Evolutionary conservation across 1,139 yeast species (phyloP).

Genomic region (Zygosaccharomyces sapae): DNA sequence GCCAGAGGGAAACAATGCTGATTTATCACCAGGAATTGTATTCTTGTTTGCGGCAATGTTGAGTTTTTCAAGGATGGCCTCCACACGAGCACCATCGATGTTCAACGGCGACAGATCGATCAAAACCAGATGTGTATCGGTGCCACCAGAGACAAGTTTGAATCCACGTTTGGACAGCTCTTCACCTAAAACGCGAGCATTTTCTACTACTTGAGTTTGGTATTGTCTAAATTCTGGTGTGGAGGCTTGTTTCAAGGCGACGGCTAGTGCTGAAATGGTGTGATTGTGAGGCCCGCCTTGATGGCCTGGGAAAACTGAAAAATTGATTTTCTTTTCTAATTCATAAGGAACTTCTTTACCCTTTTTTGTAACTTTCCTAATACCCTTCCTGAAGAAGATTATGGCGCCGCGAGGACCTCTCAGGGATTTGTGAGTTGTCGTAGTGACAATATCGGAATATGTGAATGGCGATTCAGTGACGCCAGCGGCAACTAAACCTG

Average conservation of each 20-base stretch:
- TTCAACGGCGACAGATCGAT: conserved; percentile 78
- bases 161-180: conserved; percentile 67
- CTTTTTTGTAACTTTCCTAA: conserved; percentile 73
- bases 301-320: conserved; percentile 97
- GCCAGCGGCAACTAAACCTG: conserved; percentile 90
- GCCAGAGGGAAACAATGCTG: conserved; percentile 94
- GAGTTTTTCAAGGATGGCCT: conserved; percentile 80
- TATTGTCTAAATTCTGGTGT: conserved; percentile 82
- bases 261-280: conserved; percentile 92
- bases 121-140: conserved; percentile 90
- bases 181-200: conserved; percentile 72
- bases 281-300: conserved; percentile 99
- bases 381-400: conserved; percentile 94
- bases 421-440: conserved; percentile 94
- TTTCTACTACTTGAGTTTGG: conserved; percentile 75
- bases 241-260: conserved; percentile 85
- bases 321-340: conserved; percentile 84
- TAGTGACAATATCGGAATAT: conserved; percentile 91
- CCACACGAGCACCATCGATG: conserved; percentile 94
- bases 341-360: conserved; percentile 87
- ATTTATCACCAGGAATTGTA: conserved; percentile 93
- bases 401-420: conserved; percentile 99
- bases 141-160: conserved; percentile 82
- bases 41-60: conserved; percentile 95
- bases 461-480: conserved; percentile 92